Percentiles rank a stretch among this genome's conserved stretches.
Evolutionary conservation across 2,329 filamentous ascomycete genomes (phyloP).

Genomic region (Botrytis fragariae): DNA sequence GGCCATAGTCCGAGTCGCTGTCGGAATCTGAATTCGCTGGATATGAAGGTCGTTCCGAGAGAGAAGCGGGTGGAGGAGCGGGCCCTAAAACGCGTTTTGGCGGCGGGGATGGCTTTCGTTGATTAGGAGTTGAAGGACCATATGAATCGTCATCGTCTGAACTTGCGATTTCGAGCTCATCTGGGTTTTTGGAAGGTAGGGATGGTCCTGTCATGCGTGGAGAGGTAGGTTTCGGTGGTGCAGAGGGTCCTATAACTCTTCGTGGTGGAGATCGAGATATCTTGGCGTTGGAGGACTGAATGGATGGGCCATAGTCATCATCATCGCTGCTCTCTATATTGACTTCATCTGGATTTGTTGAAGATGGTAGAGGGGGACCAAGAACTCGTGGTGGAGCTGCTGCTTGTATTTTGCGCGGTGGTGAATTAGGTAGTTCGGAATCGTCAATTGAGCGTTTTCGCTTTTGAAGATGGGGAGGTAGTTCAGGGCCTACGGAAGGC

Average conservation of each 20-base stretch:
- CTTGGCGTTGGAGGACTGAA: constrained; percentile 22
- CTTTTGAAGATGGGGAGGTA: constrained; percentile 66
- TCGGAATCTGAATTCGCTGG: constrained; percentile 38
- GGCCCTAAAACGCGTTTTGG: constrained; percentile 39
- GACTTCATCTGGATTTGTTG: constrained; percentile 46
- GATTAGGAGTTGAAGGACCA: neutral
- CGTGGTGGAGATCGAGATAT: constrained; percentile 9
- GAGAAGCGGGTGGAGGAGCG: constrained; percentile 44
- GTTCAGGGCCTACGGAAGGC: constrained; percentile 57
- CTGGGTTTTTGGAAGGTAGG: constrained; percentile 38
- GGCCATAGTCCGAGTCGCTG: constrained; percentile 55
- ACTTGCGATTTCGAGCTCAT: constrained; percentile 48
- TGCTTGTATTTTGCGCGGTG: constrained; percentile 46
- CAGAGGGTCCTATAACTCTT: constrained; percentile 27
- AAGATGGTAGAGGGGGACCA: constrained; percentile 37
- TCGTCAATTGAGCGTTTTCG: constrained; percentile 56
- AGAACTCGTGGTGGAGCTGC: constrained; percentile 30
- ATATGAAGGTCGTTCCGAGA: constrained; percentile 41
- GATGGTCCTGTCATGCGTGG: constrained; percentile 31
- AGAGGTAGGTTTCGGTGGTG: constrained; percentile 39
- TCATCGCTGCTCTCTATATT: constrained; percentile 46
- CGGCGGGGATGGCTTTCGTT: constrained; percentile 1
- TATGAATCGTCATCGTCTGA: constrained; percentile 30
- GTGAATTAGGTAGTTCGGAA: constrained; percentile 41
- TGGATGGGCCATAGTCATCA: constrained; percentile 26